Evolutionary conservation across 2,329 filamentous ascomycete species (phyloP).

Genomic region (Colletotrichum higginsianum): DNA sequence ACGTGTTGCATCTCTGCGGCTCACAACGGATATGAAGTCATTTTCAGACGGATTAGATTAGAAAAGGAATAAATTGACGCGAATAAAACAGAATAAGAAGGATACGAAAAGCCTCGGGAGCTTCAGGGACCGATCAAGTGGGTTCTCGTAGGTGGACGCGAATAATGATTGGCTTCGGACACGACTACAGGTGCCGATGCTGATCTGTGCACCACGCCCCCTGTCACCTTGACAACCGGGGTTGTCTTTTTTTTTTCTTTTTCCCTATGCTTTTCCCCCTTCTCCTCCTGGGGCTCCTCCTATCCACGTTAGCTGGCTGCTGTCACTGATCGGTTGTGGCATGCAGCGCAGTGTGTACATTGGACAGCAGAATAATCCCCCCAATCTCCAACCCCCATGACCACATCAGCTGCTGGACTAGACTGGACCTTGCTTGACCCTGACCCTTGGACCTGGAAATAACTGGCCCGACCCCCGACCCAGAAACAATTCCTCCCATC

Average conservation of each 20-base stretch:
- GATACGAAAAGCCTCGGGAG: conserved; percentile 32
- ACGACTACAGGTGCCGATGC: conserved; percentile 18
- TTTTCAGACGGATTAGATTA: too few species aligned
- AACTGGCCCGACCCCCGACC: conserved; percentile 19
- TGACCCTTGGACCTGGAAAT: conserved; percentile 23
- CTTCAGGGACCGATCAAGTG: conserved; percentile 36
- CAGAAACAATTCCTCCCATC: conserved; percentile 12
- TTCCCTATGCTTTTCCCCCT: not conserved
- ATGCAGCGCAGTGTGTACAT: not conserved
- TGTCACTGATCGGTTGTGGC: too few species aligned
- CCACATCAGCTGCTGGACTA: not conserved
- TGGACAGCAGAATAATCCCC: not conserved
- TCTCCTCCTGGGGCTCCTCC: not conserved
- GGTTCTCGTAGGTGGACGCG: not conserved
- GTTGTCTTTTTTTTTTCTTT: not conserved
- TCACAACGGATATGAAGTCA: too few species aligned
- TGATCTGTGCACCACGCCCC: conserved; percentile 21
- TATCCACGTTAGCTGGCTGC: too few species aligned
- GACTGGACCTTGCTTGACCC: not conserved
- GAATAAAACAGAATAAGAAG: too few species aligned
- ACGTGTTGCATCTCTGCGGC: too few species aligned
- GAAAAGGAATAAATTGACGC: too few species aligned
- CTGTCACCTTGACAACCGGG: conserved; percentile 37
- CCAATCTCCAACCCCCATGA: conserved; percentile 5
- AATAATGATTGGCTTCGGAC: not conserved